Base-by-base conservation (phyloP, 2,329 filamentous ascomycete species). In the Monosporascus ibericus region DNA sequence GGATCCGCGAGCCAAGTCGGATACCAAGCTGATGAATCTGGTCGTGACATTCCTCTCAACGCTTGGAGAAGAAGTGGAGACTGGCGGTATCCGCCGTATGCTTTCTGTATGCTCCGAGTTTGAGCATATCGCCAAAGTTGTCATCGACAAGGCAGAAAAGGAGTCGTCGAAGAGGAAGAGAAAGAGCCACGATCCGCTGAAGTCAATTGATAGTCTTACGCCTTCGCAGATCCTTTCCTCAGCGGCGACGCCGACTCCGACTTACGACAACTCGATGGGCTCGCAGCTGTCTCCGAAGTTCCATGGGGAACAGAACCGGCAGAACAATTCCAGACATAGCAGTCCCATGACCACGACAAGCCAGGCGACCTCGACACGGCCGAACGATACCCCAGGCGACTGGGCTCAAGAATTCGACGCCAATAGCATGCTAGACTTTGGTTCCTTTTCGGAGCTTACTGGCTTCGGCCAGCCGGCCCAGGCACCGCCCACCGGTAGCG, bases 81-180 rank as follows among this genome's bases (percentile, higher is more conserved):
- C 92, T 53, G 89, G 91, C 42, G 92, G 90, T 62, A 90, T 97
- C 5, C 90, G 90, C 66, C 88, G 94, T 48, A 97, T 97, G 90
- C 81, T 96, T 18, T 87, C 86, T 24, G 87, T 97, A 1, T 97
- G 92, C 69, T 84, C 89, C n/a, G 94, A 99, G 65, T 99, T 99
- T 62, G 92, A 96, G 68, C 85, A 94, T 53, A 96, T 99, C 58
- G 91, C 91, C 37, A 90, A 87, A 65, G 84, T 91, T 3, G 90
- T 96, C 8, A 85, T 97, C 46, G 92, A 97, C 54, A 95, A 92
- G 68, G 83, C 90, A 0, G 92, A 97, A 65, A 90, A 87, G 63
- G 92, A 97, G 49, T 80, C 86, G 25, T 85, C 83, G 5, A 83
- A 89, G 54, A 84, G 90, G 52, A 97, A 97, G 75, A 84, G 92